Evolutionary conservation across 1,284 basidiomycete genomes (phyloP), one percentile per base, ranked within the genome.

Genomic region (Boletellus sp.): DNA sequence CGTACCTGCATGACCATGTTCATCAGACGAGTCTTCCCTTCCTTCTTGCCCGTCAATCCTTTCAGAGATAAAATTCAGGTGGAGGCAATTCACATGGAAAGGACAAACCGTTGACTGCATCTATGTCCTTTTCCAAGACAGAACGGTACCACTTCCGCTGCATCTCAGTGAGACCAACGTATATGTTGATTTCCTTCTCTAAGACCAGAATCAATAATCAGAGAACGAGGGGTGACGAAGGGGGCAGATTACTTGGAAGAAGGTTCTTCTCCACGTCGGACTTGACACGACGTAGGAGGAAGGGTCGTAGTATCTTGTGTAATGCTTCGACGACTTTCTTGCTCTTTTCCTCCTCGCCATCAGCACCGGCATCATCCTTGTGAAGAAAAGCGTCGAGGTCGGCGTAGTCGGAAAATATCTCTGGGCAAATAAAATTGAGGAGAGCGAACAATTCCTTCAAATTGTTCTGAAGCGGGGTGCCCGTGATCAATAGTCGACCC

Each of bases 131-230:
- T 73, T 99, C 94, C 50, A 99, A 73, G 5, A 99, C 90, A 35
- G 89, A 93, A 38, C 91, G 85, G 71, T 97, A 97, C 97, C 96
- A 99, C 69, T 94, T 97, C 42, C 93, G 79, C 71, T 99, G 97
- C 94, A 99, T 96, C 32, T 98, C 95, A 2, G 94, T 92, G 59
- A 99, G 81, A 50, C 96, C 96, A 53, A 99, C 91, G 59, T 99
- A 99, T 51, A 99, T 92, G 67, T 99, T 99, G 71, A 99, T 94
- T 68, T 99, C 97, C 78, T 99, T 99, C 75, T 99, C 89, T 91
- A 60, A 50, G 54, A 21, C 48, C 22, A 33, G 28, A 38, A 26
- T 36, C 11, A 43, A 42, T 52, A 28, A 53, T 19, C 13, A 24
- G 41, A 38, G 48, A 8, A 6, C 35, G 2, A 4, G 4, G 30